Conservation (phyloP, 2,329 filamentous ascomycete genomes). For the Beauveria brongniartii region DNA sequence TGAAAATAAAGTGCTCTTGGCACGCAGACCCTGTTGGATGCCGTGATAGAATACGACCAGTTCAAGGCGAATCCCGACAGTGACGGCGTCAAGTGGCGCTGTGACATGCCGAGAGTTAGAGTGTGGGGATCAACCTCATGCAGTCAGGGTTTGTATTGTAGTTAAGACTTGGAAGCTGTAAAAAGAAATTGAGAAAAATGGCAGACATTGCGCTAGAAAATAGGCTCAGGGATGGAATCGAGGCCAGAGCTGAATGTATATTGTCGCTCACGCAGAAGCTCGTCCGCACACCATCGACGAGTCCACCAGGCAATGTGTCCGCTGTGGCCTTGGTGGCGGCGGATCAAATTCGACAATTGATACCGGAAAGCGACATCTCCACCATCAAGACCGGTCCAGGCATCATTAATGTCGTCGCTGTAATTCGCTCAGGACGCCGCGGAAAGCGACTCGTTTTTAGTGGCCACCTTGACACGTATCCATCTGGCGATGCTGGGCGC, state of each 20-base stretch:
- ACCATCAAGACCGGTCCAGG: conserved; percentile 8
- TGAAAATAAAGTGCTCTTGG: conserved; percentile 14
- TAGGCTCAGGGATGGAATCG: background rate
- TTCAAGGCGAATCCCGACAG: conserved; percentile 1
- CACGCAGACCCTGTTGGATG: conserved; percentile 16
- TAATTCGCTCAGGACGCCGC: conserved; percentile 5
- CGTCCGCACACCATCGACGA: conserved; percentile 2
- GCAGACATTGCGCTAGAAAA: background rate
- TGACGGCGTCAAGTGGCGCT: background rate
- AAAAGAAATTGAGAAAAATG: background rate
- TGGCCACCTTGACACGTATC: conserved; percentile 13
- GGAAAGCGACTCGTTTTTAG: conserved; percentile 13
- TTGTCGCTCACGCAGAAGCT: background rate
- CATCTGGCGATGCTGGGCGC: conserved; percentile 5
- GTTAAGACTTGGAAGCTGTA: background rate
- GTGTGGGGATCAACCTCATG: background rate
- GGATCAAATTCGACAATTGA: conserved; percentile 6
- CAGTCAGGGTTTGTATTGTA: background rate
- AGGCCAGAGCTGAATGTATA: background rate
- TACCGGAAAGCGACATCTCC: conserved; percentile 10
- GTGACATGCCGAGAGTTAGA: background rate
- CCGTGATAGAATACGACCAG: conserved; percentile 15
- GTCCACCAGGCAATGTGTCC: conserved; percentile 6
- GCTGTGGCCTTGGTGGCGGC: conserved; percentile 7
- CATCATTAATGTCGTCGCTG: conserved; percentile 10